Evolutionary conservation across 148 eudicot species (phyloP), one percentile per base, ranked within the genome.

Genomic region (Persicaria maculosa): DNA sequence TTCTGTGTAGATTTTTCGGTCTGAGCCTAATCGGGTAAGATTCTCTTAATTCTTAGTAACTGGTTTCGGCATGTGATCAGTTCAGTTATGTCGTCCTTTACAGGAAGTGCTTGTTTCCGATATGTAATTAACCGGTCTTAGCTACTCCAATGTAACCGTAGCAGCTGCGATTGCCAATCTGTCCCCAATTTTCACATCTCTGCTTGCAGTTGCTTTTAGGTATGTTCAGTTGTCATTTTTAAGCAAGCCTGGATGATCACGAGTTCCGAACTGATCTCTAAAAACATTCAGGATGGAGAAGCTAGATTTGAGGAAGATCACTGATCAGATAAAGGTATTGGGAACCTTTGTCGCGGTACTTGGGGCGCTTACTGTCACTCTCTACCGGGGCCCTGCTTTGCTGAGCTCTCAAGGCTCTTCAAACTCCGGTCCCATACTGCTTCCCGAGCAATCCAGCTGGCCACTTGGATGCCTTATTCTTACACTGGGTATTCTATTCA

Each of bases 371-470:
- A n/a, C 31, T 64, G 69, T 64, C 10, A 64, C 46, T 31, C 45
- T 64, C 46, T 64, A 64, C 45, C 36, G 40, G 40, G 69, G 69
- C 5, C 69, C 69, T 11, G 6, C 44, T 64, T 64, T 64, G 44
- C 45, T 57, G 11, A 11, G 2, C 2, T 11, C 69, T 31, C 71
- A 81, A 5, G 74, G 44, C 20, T 50, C 88, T 7, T 70, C 83
- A 4, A 40, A 40, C 45, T 36, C 69, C 4, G 14, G 7, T 40
- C 16, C 4, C 4, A 25, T 9, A 31, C 5, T 64, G 69, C 43
- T 22, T 0, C 11, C 46, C 4, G 17, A 36, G 8, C 46, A 64
- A 12, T 6, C 46, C n/a, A 64, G 40, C 5, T 64, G 69, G 69
- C 7, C n/a, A 36, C 16, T 31, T 64, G 69, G 69, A 12, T 64